Evolutionary conservation across 2,329 filamentous ascomycete genomes (phyloP).

Genomic region (Keithomyces neogunnii): DNA sequence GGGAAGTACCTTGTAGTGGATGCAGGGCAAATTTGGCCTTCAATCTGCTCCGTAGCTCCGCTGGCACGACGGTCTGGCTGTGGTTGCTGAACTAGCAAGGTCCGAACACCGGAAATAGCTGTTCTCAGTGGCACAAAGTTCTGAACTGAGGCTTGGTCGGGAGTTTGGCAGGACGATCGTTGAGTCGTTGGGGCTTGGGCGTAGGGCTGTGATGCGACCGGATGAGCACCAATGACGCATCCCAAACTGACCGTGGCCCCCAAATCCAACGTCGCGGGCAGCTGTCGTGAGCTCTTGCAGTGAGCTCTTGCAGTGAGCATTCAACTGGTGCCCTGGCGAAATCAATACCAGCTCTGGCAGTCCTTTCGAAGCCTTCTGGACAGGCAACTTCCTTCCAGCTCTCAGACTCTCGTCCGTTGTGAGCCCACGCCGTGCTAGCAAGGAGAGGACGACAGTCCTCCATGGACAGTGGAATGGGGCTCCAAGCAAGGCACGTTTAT

Average conservation of each 20-base stretch:
- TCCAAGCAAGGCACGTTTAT: too few relatives aligned
- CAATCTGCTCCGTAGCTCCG: not conserved
- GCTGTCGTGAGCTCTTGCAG: not conserved
- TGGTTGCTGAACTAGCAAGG: not conserved
- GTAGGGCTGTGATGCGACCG: conserved; percentile 6
- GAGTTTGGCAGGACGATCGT: conserved; percentile 5
- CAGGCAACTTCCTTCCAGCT: too few relatives aligned
- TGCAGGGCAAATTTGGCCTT: not conserved
- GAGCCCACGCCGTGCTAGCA: too few relatives aligned
- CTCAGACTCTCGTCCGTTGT: too few relatives aligned
- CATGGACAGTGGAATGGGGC: too few relatives aligned
- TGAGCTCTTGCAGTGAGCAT: too few relatives aligned
- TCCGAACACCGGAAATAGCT: conserved; percentile 7
- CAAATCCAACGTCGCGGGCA: conserved; percentile 1
- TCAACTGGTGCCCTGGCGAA: not conserved
- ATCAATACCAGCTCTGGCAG: not conserved
- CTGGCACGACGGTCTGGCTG: not conserved
- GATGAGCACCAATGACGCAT: conserved; percentile 2
- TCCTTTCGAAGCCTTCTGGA: not conserved
- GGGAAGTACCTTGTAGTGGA: not conserved
- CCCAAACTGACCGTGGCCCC: not conserved
- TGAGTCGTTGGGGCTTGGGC: conserved; percentile 2
- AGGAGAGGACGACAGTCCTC: too few relatives aligned
- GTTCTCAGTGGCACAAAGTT: not conserved
- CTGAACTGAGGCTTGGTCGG: not conserved